These are phyloP conservation scores for Solanum lignicaule DNA, from an alignment of 257 asterid species.

Conservation along the genomic window DNA sequence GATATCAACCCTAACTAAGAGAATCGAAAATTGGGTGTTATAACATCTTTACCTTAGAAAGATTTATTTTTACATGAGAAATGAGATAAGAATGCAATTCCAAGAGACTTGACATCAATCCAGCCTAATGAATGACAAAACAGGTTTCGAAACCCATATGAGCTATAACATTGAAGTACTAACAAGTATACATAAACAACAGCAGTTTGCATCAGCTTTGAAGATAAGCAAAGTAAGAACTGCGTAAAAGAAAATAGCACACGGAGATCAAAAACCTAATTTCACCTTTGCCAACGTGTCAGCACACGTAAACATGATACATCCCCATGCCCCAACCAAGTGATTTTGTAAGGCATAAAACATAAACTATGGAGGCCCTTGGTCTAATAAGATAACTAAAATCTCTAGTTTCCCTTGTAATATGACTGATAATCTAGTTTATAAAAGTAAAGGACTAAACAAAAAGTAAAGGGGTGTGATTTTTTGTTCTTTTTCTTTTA, in stretches of 20 bases:
- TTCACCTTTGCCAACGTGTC: background rate
- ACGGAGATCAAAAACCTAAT: background rate
- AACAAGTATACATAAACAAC: background rate
- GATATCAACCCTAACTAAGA: background rate
- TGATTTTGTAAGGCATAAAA: background rate
- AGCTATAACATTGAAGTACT: background rate
- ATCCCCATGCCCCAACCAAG: background rate
- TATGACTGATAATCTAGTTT: background rate
- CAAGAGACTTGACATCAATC: background rate
- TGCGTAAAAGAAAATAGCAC: background rate
- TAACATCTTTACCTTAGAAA: background rate
- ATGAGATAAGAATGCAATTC: background rate
- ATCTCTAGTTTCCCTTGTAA: background rate
- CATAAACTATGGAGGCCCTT: background rate
- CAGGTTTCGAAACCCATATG: background rate
- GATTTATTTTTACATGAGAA: background rate
- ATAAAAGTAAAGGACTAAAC: background rate
- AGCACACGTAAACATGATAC: background rate
- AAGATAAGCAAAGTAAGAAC: background rate
- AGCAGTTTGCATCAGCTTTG: background rate
- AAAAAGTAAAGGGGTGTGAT: background rate
- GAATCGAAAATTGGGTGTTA: background rate
- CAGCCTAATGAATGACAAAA: background rate
- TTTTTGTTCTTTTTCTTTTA: background rate
- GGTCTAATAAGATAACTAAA: background rate